Evolutionary conservation across 345 rosid species (phyloP).

Genomic region (Boechera divaricarpa): DNA sequence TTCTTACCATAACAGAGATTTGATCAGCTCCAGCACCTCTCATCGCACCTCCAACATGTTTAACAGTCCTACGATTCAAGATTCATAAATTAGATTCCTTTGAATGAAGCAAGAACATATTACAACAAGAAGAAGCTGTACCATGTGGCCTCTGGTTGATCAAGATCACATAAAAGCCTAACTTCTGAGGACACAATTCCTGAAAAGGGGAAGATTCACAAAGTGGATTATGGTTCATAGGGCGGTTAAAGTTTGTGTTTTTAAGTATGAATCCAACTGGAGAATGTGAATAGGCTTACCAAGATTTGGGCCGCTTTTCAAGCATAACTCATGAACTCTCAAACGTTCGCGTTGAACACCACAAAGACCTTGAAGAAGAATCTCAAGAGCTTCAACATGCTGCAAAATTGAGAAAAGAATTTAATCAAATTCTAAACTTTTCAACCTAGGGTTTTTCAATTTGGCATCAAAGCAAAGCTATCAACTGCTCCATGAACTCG

Average conservation of each 20-base stretch:
- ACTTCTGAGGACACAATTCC: slow-evolving; percentile 79
- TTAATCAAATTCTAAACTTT: background rate
- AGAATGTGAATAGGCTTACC: slow-evolving; percentile 49
- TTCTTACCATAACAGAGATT: slow-evolving; percentile 80
- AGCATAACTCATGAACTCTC: slow-evolving; percentile 87
- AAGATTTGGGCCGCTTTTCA: slow-evolving; percentile 78
- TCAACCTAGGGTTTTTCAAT: background rate
- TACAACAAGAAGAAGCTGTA: slow-evolving; percentile 35
- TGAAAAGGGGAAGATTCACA: slow-evolving; percentile 38
- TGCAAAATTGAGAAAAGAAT: slow-evolving; percentile 36
- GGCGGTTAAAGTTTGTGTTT: slow-evolving; percentile 1
- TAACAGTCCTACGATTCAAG: slow-evolving; percentile 65
- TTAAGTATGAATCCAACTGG: background rate
- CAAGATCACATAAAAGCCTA: slow-evolving; percentile 89
- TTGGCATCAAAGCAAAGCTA: background rate
- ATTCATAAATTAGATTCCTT: background rate
- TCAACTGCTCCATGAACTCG: background rate
- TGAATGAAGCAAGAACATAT: background rate
- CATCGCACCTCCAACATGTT: slow-evolving; percentile 92
- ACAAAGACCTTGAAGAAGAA: slow-evolving; percentile 97
- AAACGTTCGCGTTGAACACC: slow-evolving; percentile 89
- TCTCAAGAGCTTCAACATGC: slow-evolving; percentile 99
- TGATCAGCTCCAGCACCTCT: slow-evolving; percentile 96
- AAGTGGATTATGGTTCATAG: background rate
- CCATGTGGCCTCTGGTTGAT: slow-evolving; percentile 87